Conservation (phyloP, 371 early-diverging fungal species). For the Rhizopus arrhizus region DNA sequence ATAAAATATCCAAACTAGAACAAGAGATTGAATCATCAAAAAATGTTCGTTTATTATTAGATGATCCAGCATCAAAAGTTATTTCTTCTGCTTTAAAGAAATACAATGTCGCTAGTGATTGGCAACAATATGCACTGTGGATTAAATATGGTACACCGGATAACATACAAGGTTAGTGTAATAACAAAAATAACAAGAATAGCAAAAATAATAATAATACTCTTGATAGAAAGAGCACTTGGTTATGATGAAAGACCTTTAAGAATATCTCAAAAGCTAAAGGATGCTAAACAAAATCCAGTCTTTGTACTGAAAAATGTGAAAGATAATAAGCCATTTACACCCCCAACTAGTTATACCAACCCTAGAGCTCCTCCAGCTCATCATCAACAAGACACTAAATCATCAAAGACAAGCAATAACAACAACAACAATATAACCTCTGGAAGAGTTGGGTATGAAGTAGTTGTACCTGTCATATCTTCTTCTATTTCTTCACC, state of each 20-base stretch:
- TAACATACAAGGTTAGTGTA: slow-evolving; percentile 45
- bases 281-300: slow-evolving; percentile 74
- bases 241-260: slow-evolving; percentile 85
- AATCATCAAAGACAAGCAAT: slow-evolving; percentile 5
- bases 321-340: slow-evolving; percentile 61
- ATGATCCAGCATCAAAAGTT: slow-evolving; percentile 85
- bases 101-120: slow-evolving; percentile 88
- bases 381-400: slow-evolving; percentile 15
- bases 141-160: slow-evolving; percentile 66
- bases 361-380: slow-evolving; percentile 21
- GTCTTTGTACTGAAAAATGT: slow-evolving; percentile 80
- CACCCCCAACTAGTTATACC: slow-evolving; percentile 29
- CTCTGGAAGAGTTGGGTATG: slow-evolving; percentile 44
- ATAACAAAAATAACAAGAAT: background rate
- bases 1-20: slow-evolving; percentile 68
- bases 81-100: slow-evolving; percentile 86
- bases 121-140: slow-evolving; percentile 85
- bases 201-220: slow-evolving; percentile 2
- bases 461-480: slow-evolving; percentile 50
- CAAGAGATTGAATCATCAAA: slow-evolving; percentile 81
- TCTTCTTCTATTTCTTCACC: slow-evolving; percentile 47
- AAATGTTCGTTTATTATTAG: slow-evolving; percentile 78
- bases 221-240: slow-evolving; percentile 68
- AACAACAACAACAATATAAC: background rate
- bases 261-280: slow-evolving; percentile 75